phyloP scores from a whole-genome alignment of 1,284 basidiomycete species.

The Filobasidium uniguttulatum region DNA sequence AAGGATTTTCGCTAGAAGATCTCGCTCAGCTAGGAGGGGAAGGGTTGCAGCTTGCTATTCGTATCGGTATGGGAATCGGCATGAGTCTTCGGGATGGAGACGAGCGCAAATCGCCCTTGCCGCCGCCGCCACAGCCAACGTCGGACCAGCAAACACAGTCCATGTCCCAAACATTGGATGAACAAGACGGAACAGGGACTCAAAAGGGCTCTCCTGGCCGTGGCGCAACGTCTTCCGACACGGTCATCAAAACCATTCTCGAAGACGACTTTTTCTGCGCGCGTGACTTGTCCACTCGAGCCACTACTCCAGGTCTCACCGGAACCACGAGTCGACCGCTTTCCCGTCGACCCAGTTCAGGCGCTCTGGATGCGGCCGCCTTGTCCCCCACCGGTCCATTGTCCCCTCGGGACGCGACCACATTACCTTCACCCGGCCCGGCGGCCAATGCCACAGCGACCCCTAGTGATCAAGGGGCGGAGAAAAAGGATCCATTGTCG shows the following conservation, averaged over 20 bases:
- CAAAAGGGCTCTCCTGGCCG: no score
- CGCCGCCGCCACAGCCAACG: neutral
- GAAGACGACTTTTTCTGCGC: slow-evolving; percentile 32
- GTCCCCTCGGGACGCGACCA: no score
- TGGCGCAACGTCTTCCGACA: slow-evolving; percentile 14
- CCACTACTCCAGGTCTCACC: slow-evolving; percentile 17
- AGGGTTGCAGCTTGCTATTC: slow-evolving; percentile 37
- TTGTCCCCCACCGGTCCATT: no score
- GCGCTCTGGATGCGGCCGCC: no score
- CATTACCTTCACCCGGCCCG: no score
- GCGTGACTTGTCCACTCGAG: slow-evolving; percentile 16
- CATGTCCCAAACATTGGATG: no score
- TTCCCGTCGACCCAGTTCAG: slow-evolving; percentile 1
- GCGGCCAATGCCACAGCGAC: no score
- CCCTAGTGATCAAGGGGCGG: slow-evolving; percentile 24
- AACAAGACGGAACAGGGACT: no score
- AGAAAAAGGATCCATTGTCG: slow-evolving; percentile 67
- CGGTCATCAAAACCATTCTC: slow-evolving; percentile 30
- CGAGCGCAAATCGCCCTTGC: neutral
- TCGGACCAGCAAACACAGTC: no score
- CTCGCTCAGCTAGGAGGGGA: slow-evolving; percentile 30
- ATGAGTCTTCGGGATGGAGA: slow-evolving; percentile 18
- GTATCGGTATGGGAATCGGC: slow-evolving; percentile 38
- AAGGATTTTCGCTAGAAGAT: slow-evolving; percentile 31
- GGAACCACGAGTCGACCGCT: slow-evolving; percentile 3